phyloP scores from a whole-genome alignment of 148 eudicot genomes.

The Tetragonia tetragonoides region DNA sequence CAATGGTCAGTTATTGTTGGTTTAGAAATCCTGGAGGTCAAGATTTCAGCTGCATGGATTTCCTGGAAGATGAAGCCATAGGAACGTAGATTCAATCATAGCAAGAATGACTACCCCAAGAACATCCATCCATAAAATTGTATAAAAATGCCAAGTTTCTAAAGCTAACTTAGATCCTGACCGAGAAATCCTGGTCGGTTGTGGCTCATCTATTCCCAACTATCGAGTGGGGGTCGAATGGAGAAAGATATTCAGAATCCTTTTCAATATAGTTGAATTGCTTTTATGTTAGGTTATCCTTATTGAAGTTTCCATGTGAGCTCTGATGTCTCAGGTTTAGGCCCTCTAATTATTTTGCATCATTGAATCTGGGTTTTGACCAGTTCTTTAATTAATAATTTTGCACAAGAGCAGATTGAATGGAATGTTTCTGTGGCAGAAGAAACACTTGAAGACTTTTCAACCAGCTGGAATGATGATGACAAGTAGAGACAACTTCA shows the following conservation, averaged over 20 bases:
- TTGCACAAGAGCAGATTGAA: background rate
- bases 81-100: too few species aligned
- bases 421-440: background rate
- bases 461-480: too few species aligned
- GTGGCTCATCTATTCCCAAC: background rate
- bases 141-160: background rate
- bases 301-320: background rate
- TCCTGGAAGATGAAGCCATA: too few species aligned
- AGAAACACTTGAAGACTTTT: background rate
- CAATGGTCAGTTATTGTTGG: too few species aligned
- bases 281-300: background rate
- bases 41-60: too few species aligned
- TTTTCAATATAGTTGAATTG: background rate
- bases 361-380: background rate
- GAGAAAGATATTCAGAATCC: background rate
- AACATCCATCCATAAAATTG: background rate
- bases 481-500: background rate
- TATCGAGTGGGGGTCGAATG: background rate
- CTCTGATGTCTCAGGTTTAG: background rate
- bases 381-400: background rate
- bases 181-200: background rate
- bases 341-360: background rate
- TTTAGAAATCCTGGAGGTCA: too few species aligned
- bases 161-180: background rate
- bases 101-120: too few species aligned